Evolutionary conservation across 805 yeast genomes (phyloP), one percentile per base, ranked within the genome.

Genomic region (Starmerella apicola): DNA sequence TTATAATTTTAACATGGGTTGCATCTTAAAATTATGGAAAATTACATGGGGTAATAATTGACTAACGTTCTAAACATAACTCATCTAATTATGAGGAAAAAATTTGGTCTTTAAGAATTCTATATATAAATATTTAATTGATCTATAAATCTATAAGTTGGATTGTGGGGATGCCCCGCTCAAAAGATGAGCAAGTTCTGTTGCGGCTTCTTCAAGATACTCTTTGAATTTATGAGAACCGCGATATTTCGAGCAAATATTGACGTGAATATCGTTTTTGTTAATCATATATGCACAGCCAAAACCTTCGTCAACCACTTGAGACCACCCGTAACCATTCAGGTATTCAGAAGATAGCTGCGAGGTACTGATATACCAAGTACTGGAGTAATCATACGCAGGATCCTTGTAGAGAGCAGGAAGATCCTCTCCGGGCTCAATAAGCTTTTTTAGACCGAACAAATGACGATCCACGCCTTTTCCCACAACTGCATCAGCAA

Each of bases 321-420:
- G 94, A 16, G 95, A 74, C 83, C 85, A 88, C 24, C 98, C 98
- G 70, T 86, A 88, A 33, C 93, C 86, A 58, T 84, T 84, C 63
- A 84, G 82, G 60, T 67, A 68, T 52, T 78, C 81, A 4, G 93
- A 80, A 7, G 91, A 80, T 49, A 88, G 68, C 63, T 88, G 97
- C 1, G 95, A 84, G 2, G 95, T 76, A 16, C 94, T 81, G 38
- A 88, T 60, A 59, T 71, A 77, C 98, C 98, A 88, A 34, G 81
- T 73, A 24, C 76, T 65, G 5, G 93, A 78, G 65, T 83, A 88
- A 36, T 65, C 60, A 58, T 71, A 83, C 48, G 82, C 65, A 12
- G 93, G 81, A 60, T 88, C 93, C 18, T 66, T 58, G 68, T 77
- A 85, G 36, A 88, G 61, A 6, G 63, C 78, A 22, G 86, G 91